Base-by-base conservation (phyloP, 1,284 basidiomycete genomes). In the Heterobasidion irregulare region DNA sequence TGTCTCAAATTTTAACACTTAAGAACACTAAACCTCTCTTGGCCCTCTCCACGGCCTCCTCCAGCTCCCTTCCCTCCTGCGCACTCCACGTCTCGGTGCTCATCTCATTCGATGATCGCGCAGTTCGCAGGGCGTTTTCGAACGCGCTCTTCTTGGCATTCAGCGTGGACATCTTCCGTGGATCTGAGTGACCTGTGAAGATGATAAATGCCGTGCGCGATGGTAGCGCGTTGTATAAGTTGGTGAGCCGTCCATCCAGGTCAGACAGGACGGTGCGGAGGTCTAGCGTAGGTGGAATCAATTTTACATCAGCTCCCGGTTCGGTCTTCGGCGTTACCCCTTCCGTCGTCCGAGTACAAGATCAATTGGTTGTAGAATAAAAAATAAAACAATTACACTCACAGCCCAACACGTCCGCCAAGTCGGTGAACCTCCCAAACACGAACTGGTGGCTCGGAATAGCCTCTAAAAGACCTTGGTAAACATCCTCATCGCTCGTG, bases 151-250 rank as follows among this genome's bases (percentile, higher is more conserved):
- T 87, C 54, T 84, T 78, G 2, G 78, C 77, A 56, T 83, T 84
- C 18, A 96, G 72, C 26, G 75, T 66, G 1, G 85, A 73, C 89
- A 94, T 93, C 1, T 69, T 73, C 0, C 90, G 79, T 0, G 94
- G 93, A 65, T 95, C 90, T 1, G 84, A 82, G 65, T 96, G 92
- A 0, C 94, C 94, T 0, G 88, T 91, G 64, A 96, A 84, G 48
- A 97, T 74, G 46, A 96, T 72, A 10, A 97, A 67, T 0, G 92
- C 92, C 0, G 92, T 91, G 32, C 86, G 82, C 7, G 83, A 66
- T 0, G 92, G 92, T 0, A 97, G 78, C 0, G 83, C 68, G 0
- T 76, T 72, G 64, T 94, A 84, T 0, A 97, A 71, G 4, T 71
- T 65, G 43, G 71, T 67, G 1, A 97, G 76, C 3, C 83, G 83